Evolutionary conservation across 495 filamentous ascomycete genomes (phyloP), one percentile per base, ranked within the genome.

Genomic region (Penicillium soppii): DNA sequence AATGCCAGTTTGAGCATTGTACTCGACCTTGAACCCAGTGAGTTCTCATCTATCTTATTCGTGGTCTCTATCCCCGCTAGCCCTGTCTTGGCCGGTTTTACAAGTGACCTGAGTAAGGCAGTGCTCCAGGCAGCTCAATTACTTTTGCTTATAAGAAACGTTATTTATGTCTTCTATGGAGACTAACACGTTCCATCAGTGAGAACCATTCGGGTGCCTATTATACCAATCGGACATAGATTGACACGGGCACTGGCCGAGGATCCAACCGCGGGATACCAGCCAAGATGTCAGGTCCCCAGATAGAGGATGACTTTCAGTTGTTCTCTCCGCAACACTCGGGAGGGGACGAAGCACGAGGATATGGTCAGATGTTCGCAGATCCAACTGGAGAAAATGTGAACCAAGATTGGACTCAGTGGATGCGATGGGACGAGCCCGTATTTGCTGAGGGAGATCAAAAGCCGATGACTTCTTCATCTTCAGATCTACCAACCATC

Each of bases 381-480:
- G 51, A 62, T 10, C 47, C 63, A 13, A 33, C 47, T 6, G 36
- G 53, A n/a, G 70, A 72, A 12, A 65, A 67, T 29, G 22, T 51
- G n/a, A 61, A 48, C 22, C 72, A 70, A 50, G 74, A 77, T 44
- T 77, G 74, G 74, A 73, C 72, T 1, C 71, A 77, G 51, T 77
- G 74, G 74, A 77, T 77, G 74, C 65, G 73, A 62, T 77, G 74
- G 74, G 74, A 77, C 53, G 70, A 77, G 30, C 68, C 69, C 21
- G 54, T 58, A 23, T 67, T 68, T 23, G 23, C 59, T 1, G 65
- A 72, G 22, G 29, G 53, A 21, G 39, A 51, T 26, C 65, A 61
- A 9, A 66, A 62, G 43, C 33, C 59, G 5, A 54, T 59, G 27
- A 40, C 59, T 23, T n/a, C n/a, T n/a, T 53, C 62, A 13, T 56